Base-by-base conservation (phyloP, 2,329 filamentous ascomycete genomes). In the Incumbomyces lentus region DNA sequence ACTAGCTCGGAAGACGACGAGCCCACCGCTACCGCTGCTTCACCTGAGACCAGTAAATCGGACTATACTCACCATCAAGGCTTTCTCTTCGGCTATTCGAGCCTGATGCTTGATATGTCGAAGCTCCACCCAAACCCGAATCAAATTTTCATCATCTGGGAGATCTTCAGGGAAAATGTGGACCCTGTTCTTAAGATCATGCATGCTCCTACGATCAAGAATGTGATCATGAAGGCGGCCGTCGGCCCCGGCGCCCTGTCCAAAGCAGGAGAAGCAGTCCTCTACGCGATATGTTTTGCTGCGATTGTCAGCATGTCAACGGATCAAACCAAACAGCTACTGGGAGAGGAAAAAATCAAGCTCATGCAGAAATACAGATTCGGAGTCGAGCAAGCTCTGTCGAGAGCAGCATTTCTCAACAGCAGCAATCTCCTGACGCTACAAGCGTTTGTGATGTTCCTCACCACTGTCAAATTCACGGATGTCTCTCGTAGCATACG, bases 401-500 rank as follows among this genome's bases (percentile, higher is more conserved):
- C 80, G 2, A 70, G 75, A 41, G 79, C 79, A 6, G 75, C 79
- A 51, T 73, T 84, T 42, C 59, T 84, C 1, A 76, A 73, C 47
- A 79, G 76, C 6, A 75, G 79, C 48, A 80, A 79, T 56, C 65
- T 78, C 16, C 65, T 79, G 32, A 71, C 82, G 8, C 62, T 84
- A 13, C 79, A 83, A 60, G 76, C 79, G 1, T 73, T 80, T 32
- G 67, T 78, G 8, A 64, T 82, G 31, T 83, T 81, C 57, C 60
- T 84, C 18, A 74, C 79, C 36, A 68, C 61, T 37, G 62, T 76
- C 45, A 72, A 73, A 73, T 64, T 40, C 59, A 61, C 49, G 59
- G 68, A 53, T 62, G 68, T 52, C 59, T 67, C 64, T 18, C 64
- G 66, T 38, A 65, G 66, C 50, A 64, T 68, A 4, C 68, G 67